Evolutionary conservation across 805 yeast species (phyloP).

Genomic region (Limtongia smithiae): DNA sequence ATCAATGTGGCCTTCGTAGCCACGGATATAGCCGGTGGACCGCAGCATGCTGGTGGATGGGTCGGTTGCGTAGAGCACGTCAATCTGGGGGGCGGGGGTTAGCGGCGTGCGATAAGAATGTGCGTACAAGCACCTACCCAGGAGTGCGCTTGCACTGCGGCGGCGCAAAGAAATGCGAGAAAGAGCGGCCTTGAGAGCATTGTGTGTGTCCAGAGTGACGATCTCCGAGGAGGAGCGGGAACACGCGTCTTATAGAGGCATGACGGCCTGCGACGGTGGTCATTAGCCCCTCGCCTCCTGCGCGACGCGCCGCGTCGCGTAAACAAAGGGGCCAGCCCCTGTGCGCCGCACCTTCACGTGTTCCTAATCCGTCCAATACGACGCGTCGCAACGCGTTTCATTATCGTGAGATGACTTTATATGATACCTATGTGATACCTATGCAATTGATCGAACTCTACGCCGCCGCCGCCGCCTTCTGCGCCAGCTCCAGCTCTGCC

Average conservation of each 20-base stretch:
- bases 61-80: conserved; percentile 17
- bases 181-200: background rate
- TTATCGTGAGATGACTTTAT: too few relatives aligned
- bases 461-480: background rate
- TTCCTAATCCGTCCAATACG: too few relatives aligned
- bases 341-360: too few relatives aligned
- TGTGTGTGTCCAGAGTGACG: background rate
- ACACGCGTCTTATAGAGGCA: background rate
- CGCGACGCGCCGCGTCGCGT: conserved; percentile 6
- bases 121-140: conserved; percentile 14
- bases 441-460: too few relatives aligned
- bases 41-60: conserved; percentile 13
- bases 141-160: conserved; percentile 14
- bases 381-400: too few relatives aligned
- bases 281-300: background rate
- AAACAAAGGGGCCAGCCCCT: too few relatives aligned
- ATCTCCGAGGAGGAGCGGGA: background rate
- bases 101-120: background rate
- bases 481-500: conserved; percentile 7
- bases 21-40: conserved; percentile 27
- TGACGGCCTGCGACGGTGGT: background rate
- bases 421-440: too few relatives aligned
- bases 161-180: background rate
- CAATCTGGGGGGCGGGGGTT: conserved; percentile 8
- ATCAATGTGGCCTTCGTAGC: conserved; percentile 28